phyloP scores from a whole-genome alignment of 768 basidiomycete genomes.

The Boletales sp. region DNA sequence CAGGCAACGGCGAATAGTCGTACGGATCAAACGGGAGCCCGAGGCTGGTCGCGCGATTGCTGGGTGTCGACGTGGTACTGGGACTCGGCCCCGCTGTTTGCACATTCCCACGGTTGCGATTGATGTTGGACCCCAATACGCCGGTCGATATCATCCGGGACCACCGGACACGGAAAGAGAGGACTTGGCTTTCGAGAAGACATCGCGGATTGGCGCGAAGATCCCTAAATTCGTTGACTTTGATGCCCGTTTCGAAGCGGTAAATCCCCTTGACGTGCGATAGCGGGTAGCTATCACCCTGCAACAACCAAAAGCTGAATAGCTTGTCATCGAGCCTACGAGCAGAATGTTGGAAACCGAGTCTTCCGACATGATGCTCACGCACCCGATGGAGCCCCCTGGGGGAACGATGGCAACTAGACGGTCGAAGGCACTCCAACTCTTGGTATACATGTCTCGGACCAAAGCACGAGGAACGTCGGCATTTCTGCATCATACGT shows the following conservation, averaged over 20 bases:
- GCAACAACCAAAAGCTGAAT: conserved; percentile 86
- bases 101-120: conserved; percentile 30
- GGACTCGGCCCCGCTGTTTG: conserved; percentile 30
- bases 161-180: conserved; percentile 82
- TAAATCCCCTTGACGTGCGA: conserved; percentile 82
- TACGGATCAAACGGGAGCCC: conserved; percentile 80
- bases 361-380: conserved; percentile 10
- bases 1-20: conserved; percentile 61
- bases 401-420: conserved; percentile 88
- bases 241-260: conserved; percentile 85
- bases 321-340: conserved; percentile 85
- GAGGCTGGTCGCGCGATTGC: conserved; percentile 37
- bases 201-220: conserved; percentile 86
- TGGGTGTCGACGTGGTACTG: conserved; percentile 13
- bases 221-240: conserved; percentile 85
- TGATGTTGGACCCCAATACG: conserved; percentile 48
- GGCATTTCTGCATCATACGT: conserved; percentile 54
- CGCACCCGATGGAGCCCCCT: conserved; percentile 83
- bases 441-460: conserved; percentile 89
- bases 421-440: conserved; percentile 89
- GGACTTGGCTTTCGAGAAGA: conserved; percentile 75
- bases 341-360: background rate
- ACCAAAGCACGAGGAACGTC: conserved; percentile 82
- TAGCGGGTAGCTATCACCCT: conserved; percentile 71
- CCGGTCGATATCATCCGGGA: conserved; percentile 69